These are phyloP conservation scores for Cucumis sativus DNA, from an alignment of 306 rosid species.

Conservation along the genomic window DNA sequence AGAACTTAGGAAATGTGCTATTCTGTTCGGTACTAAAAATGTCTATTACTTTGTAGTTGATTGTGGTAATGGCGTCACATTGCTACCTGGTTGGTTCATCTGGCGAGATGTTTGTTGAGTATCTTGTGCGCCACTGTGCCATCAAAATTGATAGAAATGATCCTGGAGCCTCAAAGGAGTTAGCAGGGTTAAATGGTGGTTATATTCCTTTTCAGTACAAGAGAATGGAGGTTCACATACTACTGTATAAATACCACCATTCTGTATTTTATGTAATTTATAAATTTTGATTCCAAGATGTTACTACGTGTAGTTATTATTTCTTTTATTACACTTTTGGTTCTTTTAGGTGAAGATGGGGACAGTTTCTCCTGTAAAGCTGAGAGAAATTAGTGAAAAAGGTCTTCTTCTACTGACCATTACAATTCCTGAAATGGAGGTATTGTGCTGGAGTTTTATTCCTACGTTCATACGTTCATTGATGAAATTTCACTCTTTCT, in stretches of 20 bases:
- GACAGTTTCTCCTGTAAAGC: constrained; percentile 40
- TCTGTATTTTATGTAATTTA: neutral
- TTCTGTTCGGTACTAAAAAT: constrained; percentile 10
- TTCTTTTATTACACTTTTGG: constrained; percentile 11
- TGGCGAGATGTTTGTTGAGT: constrained; percentile 86
- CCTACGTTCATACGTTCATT: neutral
- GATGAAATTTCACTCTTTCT: constrained; percentile 7
- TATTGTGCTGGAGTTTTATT: constrained; percentile 11
- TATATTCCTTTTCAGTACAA: constrained; percentile 33
- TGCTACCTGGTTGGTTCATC: constrained; percentile 91
- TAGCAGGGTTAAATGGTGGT: constrained; percentile 16
- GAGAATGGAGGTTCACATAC: constrained; percentile 58
- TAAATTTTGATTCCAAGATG: neutral
- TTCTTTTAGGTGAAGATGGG: constrained; percentile 63
- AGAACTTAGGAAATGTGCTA: neutral
- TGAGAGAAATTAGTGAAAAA: constrained; percentile 77
- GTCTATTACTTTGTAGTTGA: constrained; percentile 45
- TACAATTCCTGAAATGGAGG: constrained; percentile 99
- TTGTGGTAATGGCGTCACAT: constrained; percentile 95
- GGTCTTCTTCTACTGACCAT: constrained; percentile 88
- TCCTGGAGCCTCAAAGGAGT: constrained; percentile 34
- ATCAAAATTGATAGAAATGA: constrained; percentile 37
- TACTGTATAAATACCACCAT: constrained; percentile 1
- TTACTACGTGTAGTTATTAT: neutral
- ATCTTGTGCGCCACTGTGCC: constrained; percentile 81